Percentiles rank a stretch among this genome's conserved stretches.
Conservation (phyloP, 345 rosid genomes). For the Populus euphratica region DNA sequence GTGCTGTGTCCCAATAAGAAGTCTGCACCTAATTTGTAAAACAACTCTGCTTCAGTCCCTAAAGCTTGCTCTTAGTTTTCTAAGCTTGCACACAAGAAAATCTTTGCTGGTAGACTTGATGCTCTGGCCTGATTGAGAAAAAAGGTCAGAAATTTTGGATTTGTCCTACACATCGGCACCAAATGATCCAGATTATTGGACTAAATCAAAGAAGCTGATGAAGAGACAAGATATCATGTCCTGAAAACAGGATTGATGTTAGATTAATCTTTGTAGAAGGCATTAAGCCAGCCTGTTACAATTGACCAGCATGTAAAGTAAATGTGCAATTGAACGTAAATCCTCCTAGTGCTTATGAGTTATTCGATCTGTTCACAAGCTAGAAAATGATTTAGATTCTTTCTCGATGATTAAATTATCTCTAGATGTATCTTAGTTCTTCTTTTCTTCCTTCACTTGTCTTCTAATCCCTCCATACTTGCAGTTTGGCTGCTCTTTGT, state of each 20-base stretch:
- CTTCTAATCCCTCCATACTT: background rate
- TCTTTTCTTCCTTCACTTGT: background rate
- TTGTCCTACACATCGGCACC: background rate
- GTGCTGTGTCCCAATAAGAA: background rate
- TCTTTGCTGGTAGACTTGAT: background rate
- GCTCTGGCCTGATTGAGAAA: background rate
- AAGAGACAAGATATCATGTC: background rate
- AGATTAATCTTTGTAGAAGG: background rate
- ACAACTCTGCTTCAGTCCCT: background rate
- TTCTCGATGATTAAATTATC: background rate
- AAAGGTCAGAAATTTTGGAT: background rate
- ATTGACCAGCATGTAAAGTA: background rate
- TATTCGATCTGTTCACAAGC: background rate
- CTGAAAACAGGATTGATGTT: background rate
- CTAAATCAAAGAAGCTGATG: background rate
- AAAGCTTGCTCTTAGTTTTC: background rate
- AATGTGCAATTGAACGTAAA: background rate
- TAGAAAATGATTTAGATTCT: background rate
- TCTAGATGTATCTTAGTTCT: background rate
- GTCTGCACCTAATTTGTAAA: background rate
- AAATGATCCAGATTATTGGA: background rate
- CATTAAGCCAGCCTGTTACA: background rate
- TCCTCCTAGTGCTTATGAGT: background rate
- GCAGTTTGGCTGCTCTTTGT: slow-evolving; percentile 18
- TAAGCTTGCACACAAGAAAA: background rate